phyloP scores from a whole-genome alignment of 1,139 yeast genomes.

The Trichomonascaceae sp. region DNA sequence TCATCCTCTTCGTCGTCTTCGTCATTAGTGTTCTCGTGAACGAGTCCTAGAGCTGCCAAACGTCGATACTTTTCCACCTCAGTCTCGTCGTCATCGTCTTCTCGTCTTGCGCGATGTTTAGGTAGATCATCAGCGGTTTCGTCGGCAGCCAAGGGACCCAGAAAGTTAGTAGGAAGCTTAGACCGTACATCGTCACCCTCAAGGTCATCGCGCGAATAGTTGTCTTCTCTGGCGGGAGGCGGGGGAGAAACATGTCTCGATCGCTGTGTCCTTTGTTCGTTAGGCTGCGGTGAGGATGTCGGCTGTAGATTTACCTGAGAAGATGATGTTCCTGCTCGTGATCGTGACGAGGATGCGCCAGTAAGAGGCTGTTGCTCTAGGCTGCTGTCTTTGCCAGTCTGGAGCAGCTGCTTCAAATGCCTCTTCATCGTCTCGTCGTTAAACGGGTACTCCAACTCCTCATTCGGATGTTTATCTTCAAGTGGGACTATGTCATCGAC shows the following conservation, averaged over 20 bases:
- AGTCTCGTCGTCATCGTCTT: slow-evolving; percentile 19
- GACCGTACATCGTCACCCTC: slow-evolving; percentile 5
- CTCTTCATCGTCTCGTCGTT: slow-evolving; percentile 14
- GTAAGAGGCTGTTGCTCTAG: no score
- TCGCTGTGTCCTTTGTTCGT: no score
- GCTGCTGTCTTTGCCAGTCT: slow-evolving; percentile 7
- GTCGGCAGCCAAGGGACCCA: slow-evolving; percentile 13
- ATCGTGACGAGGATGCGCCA: background rate
- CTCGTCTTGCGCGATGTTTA: slow-evolving; percentile 10
- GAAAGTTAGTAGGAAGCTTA: slow-evolving; percentile 11
- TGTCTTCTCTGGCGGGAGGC: slow-evolving; percentile 2
- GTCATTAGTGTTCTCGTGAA: slow-evolving; percentile 28
- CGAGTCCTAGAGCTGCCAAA: slow-evolving; percentile 65
- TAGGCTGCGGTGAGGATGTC: background rate
- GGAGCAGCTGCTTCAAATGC: slow-evolving; percentile 14
- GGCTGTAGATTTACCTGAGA: background rate
- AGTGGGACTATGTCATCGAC: slow-evolving; percentile 14
- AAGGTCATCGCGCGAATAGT: no score
- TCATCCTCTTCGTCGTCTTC: slow-evolving; percentile 15
- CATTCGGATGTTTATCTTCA: slow-evolving; percentile 4
- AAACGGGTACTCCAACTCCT: slow-evolving; percentile 7
- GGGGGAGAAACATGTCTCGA: no score
- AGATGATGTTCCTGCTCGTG: background rate
- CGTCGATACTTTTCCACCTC: slow-evolving; percentile 60
- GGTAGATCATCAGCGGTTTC: slow-evolving; percentile 16